A percentile compares a stretch with the other conserved stretches of the same genome.
These are phyloP conservation scores for Cymbopogon flexuosus DNA, from an alignment of 202 grass and related monocot species.

Conservation along the genomic window DNA sequence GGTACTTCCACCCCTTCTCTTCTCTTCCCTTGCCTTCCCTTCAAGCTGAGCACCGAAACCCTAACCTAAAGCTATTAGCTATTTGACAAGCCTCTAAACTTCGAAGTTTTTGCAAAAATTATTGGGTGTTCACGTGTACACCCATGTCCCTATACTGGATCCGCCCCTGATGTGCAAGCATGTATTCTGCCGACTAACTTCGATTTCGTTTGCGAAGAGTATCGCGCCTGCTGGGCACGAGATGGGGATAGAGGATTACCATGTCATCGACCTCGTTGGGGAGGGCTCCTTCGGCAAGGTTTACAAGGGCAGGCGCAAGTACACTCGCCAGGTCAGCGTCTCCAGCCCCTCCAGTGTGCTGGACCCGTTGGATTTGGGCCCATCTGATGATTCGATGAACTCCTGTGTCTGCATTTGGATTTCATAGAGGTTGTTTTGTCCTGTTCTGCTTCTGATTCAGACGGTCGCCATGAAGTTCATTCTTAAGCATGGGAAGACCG, in stretches of 20 bases:
- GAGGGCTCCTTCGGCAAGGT: constrained; percentile 95
- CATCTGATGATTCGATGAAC: not conserved
- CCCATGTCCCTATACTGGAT: too few relatives aligned
- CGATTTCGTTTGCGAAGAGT: not conserved
- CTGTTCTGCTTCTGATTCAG: constrained; percentile 36
- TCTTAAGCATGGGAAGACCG: constrained; percentile 83
- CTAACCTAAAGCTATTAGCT: too few relatives aligned
- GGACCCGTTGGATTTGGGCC: not conserved
- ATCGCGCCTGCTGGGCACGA: not conserved
- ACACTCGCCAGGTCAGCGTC: constrained; percentile 58
- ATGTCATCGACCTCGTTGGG: constrained; percentile 75
- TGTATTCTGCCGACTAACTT: not conserved
- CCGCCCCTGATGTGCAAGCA: not conserved
- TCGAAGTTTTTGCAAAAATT: too few relatives aligned
- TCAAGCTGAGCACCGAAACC: too few relatives aligned
- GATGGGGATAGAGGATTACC: constrained; percentile 86
- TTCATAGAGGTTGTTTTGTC: not conserved
- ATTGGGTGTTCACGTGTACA: too few relatives aligned
- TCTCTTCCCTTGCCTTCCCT: too few relatives aligned
- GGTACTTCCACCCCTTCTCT: too few relatives aligned
- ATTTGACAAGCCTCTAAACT: too few relatives aligned
- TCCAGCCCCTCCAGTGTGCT: not conserved
- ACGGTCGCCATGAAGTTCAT: constrained; percentile 93
- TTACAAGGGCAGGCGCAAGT: constrained; percentile 88
- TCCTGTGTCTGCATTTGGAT: not conserved